Conservation (phyloP, 2,329 filamentous ascomycete species). For the Teratosphaeria nubilosa region DNA sequence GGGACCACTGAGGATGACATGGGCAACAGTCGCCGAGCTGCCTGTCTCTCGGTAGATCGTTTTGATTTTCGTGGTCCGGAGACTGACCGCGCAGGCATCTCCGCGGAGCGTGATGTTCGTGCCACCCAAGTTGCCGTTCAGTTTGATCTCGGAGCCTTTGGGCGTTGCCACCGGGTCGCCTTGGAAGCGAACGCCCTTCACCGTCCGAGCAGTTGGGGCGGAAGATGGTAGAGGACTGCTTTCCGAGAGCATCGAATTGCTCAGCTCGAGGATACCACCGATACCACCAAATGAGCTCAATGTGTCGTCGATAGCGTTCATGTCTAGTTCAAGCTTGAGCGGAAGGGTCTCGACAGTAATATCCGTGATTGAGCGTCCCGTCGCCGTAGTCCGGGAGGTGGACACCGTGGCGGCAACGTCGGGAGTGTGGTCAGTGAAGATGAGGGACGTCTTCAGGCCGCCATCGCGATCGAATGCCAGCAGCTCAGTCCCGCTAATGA, state of each 20-base stretch:
- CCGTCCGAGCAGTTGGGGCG: conserved; percentile 26
- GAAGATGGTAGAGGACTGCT: conserved; percentile 26
- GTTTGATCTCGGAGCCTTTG: conserved; percentile 42
- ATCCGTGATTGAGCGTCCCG: conserved; percentile 16
- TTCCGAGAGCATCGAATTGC: conserved; percentile 70
- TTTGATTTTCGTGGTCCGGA: conserved; percentile 76
- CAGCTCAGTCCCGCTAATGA: conserved; percentile 16
- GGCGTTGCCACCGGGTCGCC: conserved; percentile 18
- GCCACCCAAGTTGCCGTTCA: conserved; percentile 68
- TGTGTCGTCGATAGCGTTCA: conserved; percentile 74
- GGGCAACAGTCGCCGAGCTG: conserved; percentile 63
- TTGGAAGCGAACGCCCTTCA: conserved; percentile 49
- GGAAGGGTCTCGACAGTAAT: conserved; percentile 66
- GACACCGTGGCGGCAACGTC: conserved; percentile 13
- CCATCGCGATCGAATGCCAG: conserved; percentile 13
- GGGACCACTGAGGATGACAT: conserved; percentile 63
- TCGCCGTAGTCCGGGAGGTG: conserved; percentile 11
- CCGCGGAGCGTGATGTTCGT: conserved; percentile 67
- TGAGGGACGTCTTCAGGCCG: conserved; percentile 7
- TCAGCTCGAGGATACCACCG: conserved; percentile 81
- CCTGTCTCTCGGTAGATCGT: conserved; percentile 64
- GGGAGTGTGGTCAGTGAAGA: conserved; percentile 9
- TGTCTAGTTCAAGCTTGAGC: conserved; percentile 63
- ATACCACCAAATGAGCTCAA: conserved; percentile 83
- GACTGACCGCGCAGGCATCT: conserved; percentile 60